Evolutionary conservation across 2,329 filamentous ascomycete genomes (phyloP), one percentile per base, ranked within the genome.

Genomic region (Fusarium verticillioides): DNA sequence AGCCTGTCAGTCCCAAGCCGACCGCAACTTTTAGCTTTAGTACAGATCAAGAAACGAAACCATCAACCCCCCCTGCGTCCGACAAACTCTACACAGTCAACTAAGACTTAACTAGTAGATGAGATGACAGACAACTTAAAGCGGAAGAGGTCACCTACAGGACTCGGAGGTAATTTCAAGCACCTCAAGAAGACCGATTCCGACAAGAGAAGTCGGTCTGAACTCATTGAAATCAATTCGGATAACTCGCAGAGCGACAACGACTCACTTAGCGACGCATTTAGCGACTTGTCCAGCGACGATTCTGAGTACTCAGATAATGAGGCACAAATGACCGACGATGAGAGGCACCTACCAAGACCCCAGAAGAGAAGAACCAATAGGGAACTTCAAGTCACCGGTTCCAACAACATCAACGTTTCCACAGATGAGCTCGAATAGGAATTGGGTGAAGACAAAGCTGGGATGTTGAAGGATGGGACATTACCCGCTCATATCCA

Each of bases 71-170:
- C n/a, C n/a, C n/a, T n/a, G n/a, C 16, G 7, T 19, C 42, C 15
- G n/a, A 19, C 16, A 19, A 26, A 23, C 16, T 11, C 15, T 16
- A 23, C 42, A 26, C 10, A 16, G 23, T 11, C 10, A 9, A 19
- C 6, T 1, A 21, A 28, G 7, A 9, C 7, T 12, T 6, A 13
- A 10, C 0, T 7, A 19, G 4, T 4, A 7, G 19, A 9, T 9
- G 12, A 47, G 9, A 47, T 7, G 44, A 7, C 26, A 21, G 34
- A 34, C 32, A 34, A 34, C 32, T 2, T 19, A 9, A 43, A 47
- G 19, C 26, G 44, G 4, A 21, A 16, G 19, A 15, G 3, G 9
- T 4, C 19, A 3, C 26, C 44, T 5, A 30, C 26, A 0, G 16
- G 21, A 4, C 19, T 7, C 16, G 7, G 44, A 0, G 8, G 26